Evolutionary conservation across 2,329 filamentous ascomycete genomes (phyloP), one percentile per base, ranked within the genome.

Genomic region (Venturia oleaginea): DNA sequence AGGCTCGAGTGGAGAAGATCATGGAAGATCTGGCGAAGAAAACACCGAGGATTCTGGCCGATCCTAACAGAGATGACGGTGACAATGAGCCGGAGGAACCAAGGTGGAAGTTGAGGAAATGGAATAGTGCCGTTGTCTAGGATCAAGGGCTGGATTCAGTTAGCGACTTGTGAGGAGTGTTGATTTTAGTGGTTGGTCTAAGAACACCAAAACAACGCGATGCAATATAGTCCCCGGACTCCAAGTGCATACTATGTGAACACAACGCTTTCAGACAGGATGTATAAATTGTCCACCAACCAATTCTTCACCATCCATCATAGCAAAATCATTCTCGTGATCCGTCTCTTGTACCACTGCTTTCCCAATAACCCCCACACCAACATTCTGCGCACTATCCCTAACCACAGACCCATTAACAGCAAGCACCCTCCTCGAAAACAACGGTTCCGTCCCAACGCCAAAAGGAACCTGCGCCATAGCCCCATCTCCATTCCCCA

Each of bases 391-490:
- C 15, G 30, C 30, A 54, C 48, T 54, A 55, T 63, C 61, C 3
- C 40, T 37, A 24, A 11, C 54, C 32, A 64, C 40, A 30, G 34
- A 30, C 59, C 79, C 77, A 71, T 87, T 86, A 2, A 78, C 74
- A 4, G 83, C 83, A 34, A 75, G 72, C 32, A 88, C 82, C 60
- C 83, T 78, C 24, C 86, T 78, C 65, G 73, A 76, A 72, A 88
- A 91, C 54, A 88, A 74, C 68, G 62, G 66, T 59, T 65, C 43
- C 42, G 61, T n/a, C 38, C 61, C 61, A 60, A 62, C 61, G 7
- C 67, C 64, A 24, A 65, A 59, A 42, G 51, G 65, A 27, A 24
- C n/a, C 37, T 66, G 67, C 42, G 63, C 43, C 65, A 64, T 43
- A 63, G 19, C 34, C 4, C 64, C 17, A 22, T 63, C 24, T 65